These are phyloP conservation scores for Oxyria digyna DNA, from an alignment of 148 eudicot species.

Conservation along the genomic window DNA sequence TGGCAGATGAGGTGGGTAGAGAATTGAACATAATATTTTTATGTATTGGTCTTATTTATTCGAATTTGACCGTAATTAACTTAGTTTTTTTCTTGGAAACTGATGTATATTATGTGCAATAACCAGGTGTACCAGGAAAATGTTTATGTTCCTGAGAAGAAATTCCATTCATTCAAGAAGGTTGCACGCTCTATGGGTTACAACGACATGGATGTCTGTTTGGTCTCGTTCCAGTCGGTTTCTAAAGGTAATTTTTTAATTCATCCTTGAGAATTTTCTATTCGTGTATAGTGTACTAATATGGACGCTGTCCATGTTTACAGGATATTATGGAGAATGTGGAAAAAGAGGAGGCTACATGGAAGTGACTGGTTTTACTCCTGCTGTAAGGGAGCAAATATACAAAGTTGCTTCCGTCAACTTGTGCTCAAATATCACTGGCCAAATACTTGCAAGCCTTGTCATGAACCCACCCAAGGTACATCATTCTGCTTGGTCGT, in stretches of 20 bases:
- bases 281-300: neutral
- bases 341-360: constrained; percentile 98
- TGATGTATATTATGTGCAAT: neutral
- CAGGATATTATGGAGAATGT: constrained; percentile 93
- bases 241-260: constrained; percentile 67
- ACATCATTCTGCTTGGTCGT: too few species aligned
- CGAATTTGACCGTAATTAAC: too few species aligned
- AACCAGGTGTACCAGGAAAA: constrained; percentile 94
- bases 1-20: constrained; percentile 79
- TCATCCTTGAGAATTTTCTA: neutral
- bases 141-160: constrained; percentile 67
- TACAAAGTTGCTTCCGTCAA: constrained; percentile 93
- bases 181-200: constrained; percentile 74
- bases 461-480: constrained; percentile 97
- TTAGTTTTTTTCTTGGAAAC: neutral
- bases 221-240: constrained; percentile 83
- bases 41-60: too few species aligned
- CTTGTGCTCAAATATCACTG: constrained; percentile 84
- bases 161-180: constrained; percentile 90
- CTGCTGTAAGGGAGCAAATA: constrained; percentile 74
- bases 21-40: neutral
- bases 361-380: constrained; percentile 86
- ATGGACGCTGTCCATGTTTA: neutral
- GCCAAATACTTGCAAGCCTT: constrained; percentile 92
- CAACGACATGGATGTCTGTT: constrained; percentile 59